These are phyloP conservation scores for Mollisiaceae sp. DNA, from an alignment of 2,329 filamentous ascomycete species.

Conservation along the genomic window DNA sequence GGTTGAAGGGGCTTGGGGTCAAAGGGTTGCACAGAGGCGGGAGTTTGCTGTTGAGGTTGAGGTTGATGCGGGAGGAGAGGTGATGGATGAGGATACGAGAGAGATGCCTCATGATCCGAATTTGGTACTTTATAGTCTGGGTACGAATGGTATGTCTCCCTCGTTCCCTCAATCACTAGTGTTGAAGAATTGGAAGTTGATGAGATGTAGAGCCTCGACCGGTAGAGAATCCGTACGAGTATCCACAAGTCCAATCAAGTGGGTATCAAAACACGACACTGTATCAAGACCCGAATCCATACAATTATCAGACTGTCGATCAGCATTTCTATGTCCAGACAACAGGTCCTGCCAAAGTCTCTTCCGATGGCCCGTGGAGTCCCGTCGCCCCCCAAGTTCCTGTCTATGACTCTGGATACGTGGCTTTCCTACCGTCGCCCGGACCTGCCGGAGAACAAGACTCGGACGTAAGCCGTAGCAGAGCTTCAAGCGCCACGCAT, in stretches of 20 bases:
- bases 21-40: background rate
- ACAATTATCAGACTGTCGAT: conserved; percentile 12
- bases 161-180: background rate
- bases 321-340: conserved; percentile 3
- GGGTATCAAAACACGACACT: background rate
- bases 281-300: conserved; percentile 15
- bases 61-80: background rate
- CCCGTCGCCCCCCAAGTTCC: conserved; percentile 25
- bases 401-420: conserved; percentile 21
- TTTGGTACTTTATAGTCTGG: conserved; percentile 8
- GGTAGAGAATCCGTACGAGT: conserved; percentile 14
- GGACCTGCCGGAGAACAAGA: conserved; percentile 24
- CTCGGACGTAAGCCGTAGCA: conserved; percentile 11
- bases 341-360: conserved; percentile 14
- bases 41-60: conserved; percentile 9
- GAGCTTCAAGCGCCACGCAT: conserved; percentile 8
- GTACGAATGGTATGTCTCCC: conserved; percentile 16
- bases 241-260: conserved; percentile 11
- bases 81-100: conserved; percentile 1
- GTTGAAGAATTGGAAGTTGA: background rate
- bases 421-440: conserved; percentile 28
- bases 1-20: background rate
- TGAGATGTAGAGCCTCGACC: conserved; percentile 18
- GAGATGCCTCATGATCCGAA: conserved; percentile 12
- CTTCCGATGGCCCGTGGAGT: conserved; percentile 29